phyloP scores from a whole-genome alignment of 441 rosid genomes.

The Erodium moschatum region DNA sequence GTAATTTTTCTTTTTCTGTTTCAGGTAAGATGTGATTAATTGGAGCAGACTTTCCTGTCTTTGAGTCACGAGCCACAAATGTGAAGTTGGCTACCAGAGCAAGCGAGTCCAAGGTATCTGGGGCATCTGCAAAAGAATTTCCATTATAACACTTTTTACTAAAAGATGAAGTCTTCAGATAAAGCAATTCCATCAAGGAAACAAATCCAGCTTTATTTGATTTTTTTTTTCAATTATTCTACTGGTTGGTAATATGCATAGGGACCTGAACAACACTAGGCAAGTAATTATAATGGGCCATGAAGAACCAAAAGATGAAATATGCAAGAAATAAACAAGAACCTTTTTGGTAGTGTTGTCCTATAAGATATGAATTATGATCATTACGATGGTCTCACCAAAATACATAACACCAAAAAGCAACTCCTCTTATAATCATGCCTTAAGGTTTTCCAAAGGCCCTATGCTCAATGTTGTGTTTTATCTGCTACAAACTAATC shows the following conservation, averaged over 20 bases:
- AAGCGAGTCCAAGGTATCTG: slow-evolving; percentile 32
- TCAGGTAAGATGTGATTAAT: slow-evolving; percentile 59
- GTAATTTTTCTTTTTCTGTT: slow-evolving; percentile 48
- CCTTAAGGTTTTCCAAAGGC: background rate
- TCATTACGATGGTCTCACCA: background rate
- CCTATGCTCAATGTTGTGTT: background rate
- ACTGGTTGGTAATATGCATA: too few relatives aligned
- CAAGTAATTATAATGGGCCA: background rate
- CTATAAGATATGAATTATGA: background rate
- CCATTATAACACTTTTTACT: background rate
- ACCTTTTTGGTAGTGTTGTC: background rate
- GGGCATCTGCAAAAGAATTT: slow-evolving; percentile 31
- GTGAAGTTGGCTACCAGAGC: slow-evolving; percentile 70
- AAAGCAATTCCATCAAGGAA: background rate
- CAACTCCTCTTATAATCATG: background rate
- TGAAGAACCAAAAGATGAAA: background rate
- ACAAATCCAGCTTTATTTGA: background rate
- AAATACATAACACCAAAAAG: background rate
- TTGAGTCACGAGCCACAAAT: slow-evolving; percentile 75
- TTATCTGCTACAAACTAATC: background rate
- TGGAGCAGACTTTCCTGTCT: slow-evolving; percentile 63
- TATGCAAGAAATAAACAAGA: background rate
- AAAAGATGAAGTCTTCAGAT: background rate
- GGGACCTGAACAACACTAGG: background rate
- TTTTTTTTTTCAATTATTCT: background rate